Evolutionary conservation across 495 filamentous ascomycete genomes (phyloP).

Genomic region (Wilcoxina mikolae): DNA sequence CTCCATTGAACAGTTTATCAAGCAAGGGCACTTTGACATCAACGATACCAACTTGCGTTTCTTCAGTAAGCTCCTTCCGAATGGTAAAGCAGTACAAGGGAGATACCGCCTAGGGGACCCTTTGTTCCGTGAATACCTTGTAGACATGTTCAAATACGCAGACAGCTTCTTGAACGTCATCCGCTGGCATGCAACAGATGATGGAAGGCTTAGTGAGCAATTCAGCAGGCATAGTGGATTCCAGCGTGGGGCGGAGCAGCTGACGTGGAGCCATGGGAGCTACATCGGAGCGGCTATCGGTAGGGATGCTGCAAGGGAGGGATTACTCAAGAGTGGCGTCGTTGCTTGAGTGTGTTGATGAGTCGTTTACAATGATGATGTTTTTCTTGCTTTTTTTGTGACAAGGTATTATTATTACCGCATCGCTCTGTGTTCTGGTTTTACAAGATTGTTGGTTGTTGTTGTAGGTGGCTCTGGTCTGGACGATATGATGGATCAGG

Average conservation of each 20-base stretch:
- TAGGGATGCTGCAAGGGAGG: conserved; percentile 1
- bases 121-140: conserved; percentile 36
- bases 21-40: conserved; percentile 34
- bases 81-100: conserved; percentile 32
- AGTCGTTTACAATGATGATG: no score
- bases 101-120: conserved; percentile 33
- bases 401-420: no score
- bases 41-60: conserved; percentile 38
- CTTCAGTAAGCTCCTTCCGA: conserved; percentile 37
- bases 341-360: no score
- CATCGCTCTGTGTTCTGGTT: no score
- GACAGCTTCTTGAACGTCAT: conserved; percentile 45
- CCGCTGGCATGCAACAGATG: conserved; percentile 36
- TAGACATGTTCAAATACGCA: conserved; percentile 41
- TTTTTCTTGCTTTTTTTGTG: no score
- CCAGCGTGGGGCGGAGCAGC: conserved; percentile 17
- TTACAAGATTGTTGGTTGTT: no score
- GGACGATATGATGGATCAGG: no score
- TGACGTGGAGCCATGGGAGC: conserved; percentile 23
- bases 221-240: conserved; percentile 32
- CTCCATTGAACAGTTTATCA: conserved; percentile 42
- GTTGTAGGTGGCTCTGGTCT: no score
- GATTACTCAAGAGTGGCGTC: neutral
- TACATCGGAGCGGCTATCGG: conserved; percentile 5
- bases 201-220: conserved; percentile 46